Conservation (phyloP, 257 asterid species). For the Buddleja alternifolia region DNA sequence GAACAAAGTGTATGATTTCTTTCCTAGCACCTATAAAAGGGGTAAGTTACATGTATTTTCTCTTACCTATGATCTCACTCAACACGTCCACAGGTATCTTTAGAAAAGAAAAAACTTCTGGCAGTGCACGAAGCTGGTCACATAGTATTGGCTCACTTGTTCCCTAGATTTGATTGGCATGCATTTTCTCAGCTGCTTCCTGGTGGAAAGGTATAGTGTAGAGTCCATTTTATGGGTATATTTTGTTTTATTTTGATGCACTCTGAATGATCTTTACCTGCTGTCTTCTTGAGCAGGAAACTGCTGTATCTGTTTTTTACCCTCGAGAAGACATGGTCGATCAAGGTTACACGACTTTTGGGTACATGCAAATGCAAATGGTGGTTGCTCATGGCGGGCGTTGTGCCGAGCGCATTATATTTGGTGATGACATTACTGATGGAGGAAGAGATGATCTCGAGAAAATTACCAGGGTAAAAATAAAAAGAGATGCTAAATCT, state of each 20-base stretch:
- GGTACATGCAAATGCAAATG: slow-evolving; percentile 99
- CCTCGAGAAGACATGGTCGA: slow-evolving; percentile 93
- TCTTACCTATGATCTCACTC: slow-evolving; percentile 23
- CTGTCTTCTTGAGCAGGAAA: slow-evolving; percentile 69
- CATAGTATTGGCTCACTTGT: slow-evolving; percentile 91
- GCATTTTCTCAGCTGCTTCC: slow-evolving; percentile 99
- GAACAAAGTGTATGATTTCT: slow-evolving; percentile 76
- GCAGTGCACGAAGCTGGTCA: slow-evolving; percentile 99
- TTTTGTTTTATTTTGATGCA: slow-evolving; percentile 15
- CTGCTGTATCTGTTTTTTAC: slow-evolving; percentile 94
- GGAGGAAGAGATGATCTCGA: slow-evolving; percentile 94
- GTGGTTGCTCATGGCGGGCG: slow-evolving; percentile 99
- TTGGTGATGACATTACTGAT: slow-evolving; percentile 92
- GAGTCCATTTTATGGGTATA: slow-evolving; percentile 13
- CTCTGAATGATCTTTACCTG: slow-evolving; percentile 21
- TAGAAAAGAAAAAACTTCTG: slow-evolving; percentile 75
- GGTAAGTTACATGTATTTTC: slow-evolving; percentile 13
- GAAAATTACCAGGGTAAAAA: slow-evolving; percentile 83
- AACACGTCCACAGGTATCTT: slow-evolving; percentile 57
- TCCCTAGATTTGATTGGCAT: slow-evolving; percentile 97
- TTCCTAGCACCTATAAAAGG: slow-evolving; percentile 20
- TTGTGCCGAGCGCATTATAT: slow-evolving; percentile 92
- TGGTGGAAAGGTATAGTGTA: slow-evolving; percentile 80
- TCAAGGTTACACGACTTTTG: slow-evolving; percentile 89
- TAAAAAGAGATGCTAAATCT: slow-evolving; percentile 3